Percentiles rank a stretch among this genome's conserved stretches.
Conservation (phyloP, 257 asterid species). For the Solanum bukasovii region DNA sequence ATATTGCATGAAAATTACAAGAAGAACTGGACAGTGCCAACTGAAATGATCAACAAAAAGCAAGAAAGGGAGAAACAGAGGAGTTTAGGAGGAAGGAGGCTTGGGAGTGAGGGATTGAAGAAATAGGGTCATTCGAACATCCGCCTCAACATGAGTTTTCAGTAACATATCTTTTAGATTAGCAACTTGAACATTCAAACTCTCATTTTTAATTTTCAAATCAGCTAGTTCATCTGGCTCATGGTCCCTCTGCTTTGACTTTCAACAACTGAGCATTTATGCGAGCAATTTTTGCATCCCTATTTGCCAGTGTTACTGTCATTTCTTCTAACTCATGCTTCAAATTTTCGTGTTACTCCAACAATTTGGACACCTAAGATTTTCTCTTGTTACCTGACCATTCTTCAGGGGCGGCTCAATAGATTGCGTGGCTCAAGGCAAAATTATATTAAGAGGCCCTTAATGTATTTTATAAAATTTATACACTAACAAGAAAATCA, state of each 20-base stretch:
- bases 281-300: no score
- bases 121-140: neutral
- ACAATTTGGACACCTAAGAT: neutral
- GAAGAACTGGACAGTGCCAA: neutral
- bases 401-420: no score
- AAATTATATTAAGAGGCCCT: no score
- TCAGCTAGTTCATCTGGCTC: neutral
- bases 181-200: neutral
- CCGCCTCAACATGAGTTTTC: neutral
- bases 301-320: neutral
- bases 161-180: neutral
- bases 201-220: neutral
- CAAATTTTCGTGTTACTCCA: neutral
- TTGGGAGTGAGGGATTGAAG: neutral
- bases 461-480: no score
- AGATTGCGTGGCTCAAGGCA: no score
- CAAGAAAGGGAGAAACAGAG: neutral
- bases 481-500: no score
- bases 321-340: neutral
- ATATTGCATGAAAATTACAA: neutral
- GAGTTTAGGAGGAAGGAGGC: neutral
- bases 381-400: neutral
- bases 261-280: no score
- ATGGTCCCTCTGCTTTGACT: neutral
- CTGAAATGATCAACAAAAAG: neutral